Conservation (phyloP, 352 stramenopile genomes). For the Phytophthora rubi region DNA sequence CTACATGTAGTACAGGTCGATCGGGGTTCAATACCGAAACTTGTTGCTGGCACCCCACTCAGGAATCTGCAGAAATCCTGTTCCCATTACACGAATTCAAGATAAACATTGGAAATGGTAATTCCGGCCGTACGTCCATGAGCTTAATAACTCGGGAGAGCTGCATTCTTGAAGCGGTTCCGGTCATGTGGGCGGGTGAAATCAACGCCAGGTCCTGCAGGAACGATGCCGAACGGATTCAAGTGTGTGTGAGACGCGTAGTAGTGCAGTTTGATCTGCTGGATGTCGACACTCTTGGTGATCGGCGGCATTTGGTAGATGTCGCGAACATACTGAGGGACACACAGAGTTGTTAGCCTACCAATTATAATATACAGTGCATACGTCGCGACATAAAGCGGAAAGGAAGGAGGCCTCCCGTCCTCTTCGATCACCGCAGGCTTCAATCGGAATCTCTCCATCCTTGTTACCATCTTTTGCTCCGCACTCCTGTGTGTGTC, state of each 20-base stretch:
- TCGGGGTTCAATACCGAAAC: not conserved
- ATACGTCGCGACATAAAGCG: too few relatives aligned
- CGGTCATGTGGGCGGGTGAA: conserved; percentile 43
- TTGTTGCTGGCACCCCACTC: not conserved
- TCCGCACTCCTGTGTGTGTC: too few relatives aligned
- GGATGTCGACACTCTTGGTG: conserved; percentile 47
- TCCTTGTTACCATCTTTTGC: too few relatives aligned
- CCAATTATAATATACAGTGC: too few relatives aligned
- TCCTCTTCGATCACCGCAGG: too few relatives aligned
- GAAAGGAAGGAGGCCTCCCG: too few relatives aligned
- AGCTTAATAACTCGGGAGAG: conserved; percentile 13
- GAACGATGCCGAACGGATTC: conserved; percentile 59
- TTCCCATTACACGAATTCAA: not conserved
- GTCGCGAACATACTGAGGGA: conserved; percentile 50
- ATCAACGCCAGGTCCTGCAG: conserved; percentile 34
- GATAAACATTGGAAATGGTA: not conserved
- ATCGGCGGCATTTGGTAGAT: conserved; percentile 56
- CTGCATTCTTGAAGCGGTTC: conserved; percentile 37
- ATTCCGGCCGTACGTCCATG: not conserved
- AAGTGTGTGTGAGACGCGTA: conserved; percentile 59
- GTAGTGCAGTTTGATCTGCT: conserved; percentile 61
- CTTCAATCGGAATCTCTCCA: too few relatives aligned
- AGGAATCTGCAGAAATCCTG: not conserved
- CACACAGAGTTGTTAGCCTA: conserved; percentile 10
- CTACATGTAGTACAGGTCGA: too few relatives aligned